Conservation (phyloP, 2,329 filamentous ascomycete genomes). For the Hypoxylon sp. region DNA sequence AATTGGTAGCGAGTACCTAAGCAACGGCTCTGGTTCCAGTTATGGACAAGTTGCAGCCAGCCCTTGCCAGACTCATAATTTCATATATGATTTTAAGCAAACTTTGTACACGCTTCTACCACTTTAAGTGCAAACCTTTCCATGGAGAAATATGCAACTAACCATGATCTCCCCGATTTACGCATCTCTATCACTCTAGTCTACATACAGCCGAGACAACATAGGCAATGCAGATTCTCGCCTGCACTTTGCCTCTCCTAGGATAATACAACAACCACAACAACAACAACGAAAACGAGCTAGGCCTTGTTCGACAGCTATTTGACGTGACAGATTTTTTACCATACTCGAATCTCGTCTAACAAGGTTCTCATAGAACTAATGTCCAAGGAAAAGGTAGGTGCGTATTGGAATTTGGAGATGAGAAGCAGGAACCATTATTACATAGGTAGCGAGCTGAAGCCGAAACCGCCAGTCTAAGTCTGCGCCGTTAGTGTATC, state of each 20-base stretch:
- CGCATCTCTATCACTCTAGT: not conserved
- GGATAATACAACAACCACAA: conserved; percentile 8
- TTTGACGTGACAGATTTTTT: conserved; percentile 10
- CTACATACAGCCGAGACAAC: not conserved
- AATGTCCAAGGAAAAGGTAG: conserved; percentile 12
- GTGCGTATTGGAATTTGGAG: not conserved
- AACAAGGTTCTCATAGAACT: not conserved
- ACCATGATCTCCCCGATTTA: too few relatives aligned
- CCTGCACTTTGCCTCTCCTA: conserved; percentile 17
- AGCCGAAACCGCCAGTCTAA: conserved; percentile 9
- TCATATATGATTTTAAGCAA: too few relatives aligned
- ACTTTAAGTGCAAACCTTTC: too few relatives aligned
- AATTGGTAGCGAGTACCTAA: conserved; percentile 3
- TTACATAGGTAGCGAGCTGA: conserved; percentile 2
- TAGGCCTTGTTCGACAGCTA: not conserved
- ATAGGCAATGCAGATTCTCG: conserved; percentile 29
- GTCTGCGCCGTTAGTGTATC: not conserved
- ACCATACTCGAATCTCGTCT: not conserved
- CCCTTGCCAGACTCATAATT: too few relatives aligned
- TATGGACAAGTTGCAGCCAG: conserved; percentile 40
- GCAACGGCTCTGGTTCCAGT: not conserved
- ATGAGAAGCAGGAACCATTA: not conserved
- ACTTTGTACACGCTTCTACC: too few relatives aligned
- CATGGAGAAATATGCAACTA: too few relatives aligned
- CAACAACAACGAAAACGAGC: too few relatives aligned